A percentile compares a stretch with the other conserved stretches of the same genome.
phyloP scores from a whole-genome alignment of 2,329 filamentous ascomycete genomes.

The Aspergillus novofumigatus region DNA sequence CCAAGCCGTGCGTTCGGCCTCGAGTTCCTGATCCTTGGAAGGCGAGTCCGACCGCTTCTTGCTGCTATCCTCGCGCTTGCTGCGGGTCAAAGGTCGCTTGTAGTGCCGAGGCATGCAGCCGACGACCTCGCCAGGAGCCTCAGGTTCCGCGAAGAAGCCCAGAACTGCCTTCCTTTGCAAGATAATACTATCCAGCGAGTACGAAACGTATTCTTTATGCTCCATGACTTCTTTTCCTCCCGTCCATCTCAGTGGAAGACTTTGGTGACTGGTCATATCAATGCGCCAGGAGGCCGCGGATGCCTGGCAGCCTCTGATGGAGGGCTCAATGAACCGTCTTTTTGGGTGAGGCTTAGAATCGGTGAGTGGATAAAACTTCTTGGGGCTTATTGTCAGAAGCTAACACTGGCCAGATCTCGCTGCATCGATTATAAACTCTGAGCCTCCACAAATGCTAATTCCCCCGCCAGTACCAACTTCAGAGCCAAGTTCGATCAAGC shows the following conservation, averaged over 20 bases:
- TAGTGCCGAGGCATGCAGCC: conserved; percentile 2
- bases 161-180: conserved; percentile 7
- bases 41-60: conserved; percentile 14
- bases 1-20: conserved; percentile 19
- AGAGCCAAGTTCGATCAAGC: conserved; percentile 6
- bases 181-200: conserved; percentile 8
- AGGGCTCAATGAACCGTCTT: conserved; percentile 15
- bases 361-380: conserved; percentile 6
- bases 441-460: conserved; percentile 16
- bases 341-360: conserved; percentile 19
- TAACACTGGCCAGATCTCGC: conserved; percentile 15
- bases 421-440: conserved; percentile 12
- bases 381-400: background rate
- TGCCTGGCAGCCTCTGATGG: conserved; percentile 4
- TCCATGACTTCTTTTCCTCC: conserved; percentile 14
- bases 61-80: conserved; percentile 19
- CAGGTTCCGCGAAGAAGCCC: conserved; percentile 16
- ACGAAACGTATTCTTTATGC: conserved; percentile 13
- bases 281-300: conserved; percentile 2
- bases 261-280: conserved; percentile 4
- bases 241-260: conserved; percentile 16
- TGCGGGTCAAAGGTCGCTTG: conserved; percentile 11
- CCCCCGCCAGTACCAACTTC: conserved; percentile 6
- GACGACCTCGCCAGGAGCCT: conserved; percentile 3
- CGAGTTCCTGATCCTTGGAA: conserved; percentile 17